phyloP scores from a whole-genome alignment of 148 eudicot species.

The Heliamphora exappendiculata region DNA sequence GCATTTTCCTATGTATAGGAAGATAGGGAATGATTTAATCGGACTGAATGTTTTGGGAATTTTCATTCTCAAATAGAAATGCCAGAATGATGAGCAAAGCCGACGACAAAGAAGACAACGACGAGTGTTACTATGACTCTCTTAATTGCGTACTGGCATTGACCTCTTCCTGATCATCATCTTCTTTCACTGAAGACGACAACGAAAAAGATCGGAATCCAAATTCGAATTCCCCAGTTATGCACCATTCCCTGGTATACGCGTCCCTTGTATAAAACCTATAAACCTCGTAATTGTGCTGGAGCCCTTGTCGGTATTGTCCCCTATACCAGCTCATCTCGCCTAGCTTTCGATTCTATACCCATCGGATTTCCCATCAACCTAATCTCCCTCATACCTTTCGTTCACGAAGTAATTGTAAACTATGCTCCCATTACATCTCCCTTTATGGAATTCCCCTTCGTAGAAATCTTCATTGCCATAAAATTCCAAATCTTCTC shows the following conservation, averaged over 20 bases:
- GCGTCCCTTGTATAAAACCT: constrained; percentile 71
- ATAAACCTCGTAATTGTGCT: constrained; percentile 78
- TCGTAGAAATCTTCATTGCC: constrained; percentile 81
- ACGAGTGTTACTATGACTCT: no score
- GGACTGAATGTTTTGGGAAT: no score
- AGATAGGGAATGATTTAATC: no score
- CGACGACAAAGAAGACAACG: no score
- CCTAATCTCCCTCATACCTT: constrained; percentile 93
- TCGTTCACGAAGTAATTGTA: constrained; percentile 67
- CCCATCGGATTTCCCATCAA: constrained; percentile 82
- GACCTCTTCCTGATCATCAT: no score
- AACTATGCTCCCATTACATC: constrained; percentile 75
- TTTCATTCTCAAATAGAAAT: no score
- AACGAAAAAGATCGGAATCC: no score
- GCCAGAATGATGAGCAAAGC: no score
- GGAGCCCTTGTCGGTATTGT: constrained; percentile 58
- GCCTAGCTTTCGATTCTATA: constrained; percentile 90
- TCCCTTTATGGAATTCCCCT: constrained; percentile 82
- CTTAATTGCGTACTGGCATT: no score
- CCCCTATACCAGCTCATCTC: constrained; percentile 76
- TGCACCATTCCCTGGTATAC: constrained; percentile 76
- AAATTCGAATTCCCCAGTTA: no score
- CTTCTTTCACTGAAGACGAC: no score
- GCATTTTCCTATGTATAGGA: no score
- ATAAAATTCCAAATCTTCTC: constrained; percentile 70